Conservation (phyloP, 352 stramenopile genomes). For the Lagenidium giganteum region DNA sequence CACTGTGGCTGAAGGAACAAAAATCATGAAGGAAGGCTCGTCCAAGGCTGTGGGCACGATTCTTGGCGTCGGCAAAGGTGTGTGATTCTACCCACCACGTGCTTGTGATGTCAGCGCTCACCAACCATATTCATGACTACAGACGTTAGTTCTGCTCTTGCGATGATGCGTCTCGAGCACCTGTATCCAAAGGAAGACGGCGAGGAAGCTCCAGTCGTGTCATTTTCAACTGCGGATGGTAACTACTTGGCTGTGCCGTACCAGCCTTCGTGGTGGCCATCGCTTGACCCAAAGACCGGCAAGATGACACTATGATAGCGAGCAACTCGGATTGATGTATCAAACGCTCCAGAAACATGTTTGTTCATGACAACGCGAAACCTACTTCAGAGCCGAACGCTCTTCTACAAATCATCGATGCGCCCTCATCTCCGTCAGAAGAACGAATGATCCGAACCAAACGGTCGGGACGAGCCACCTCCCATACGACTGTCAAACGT, state of each 20-base stretch:
- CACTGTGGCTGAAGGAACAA: constrained; percentile 24
- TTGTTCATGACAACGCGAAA: too few species aligned
- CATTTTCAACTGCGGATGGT: constrained; percentile 64
- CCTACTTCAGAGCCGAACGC: too few species aligned
- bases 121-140: too few species aligned
- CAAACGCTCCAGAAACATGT: too few species aligned
- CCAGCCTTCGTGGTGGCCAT: constrained; percentile 70
- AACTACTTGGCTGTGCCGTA: constrained; percentile 66
- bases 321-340: too few species aligned
- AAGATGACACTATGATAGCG: constrained; percentile 78
- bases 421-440: constrained; percentile 40
- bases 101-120: too few species aligned
- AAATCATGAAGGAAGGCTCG: constrained; percentile 47
- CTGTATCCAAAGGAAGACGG: constrained; percentile 42
- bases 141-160: constrained; percentile 46
- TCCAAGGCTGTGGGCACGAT: constrained; percentile 63
- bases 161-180: constrained; percentile 78
- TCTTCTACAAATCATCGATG: too few species aligned
- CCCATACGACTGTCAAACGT: constrained; percentile 36
- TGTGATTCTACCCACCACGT: too few species aligned
- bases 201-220: constrained; percentile 28
- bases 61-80: constrained; percentile 32
- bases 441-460: constrained; percentile 64
- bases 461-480: constrained; percentile 30
- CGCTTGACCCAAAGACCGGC: constrained; percentile 60